These are phyloP conservation scores for Phytophthora gonapodyides DNA, from an alignment of 352 stramenopile genomes.

Conservation along the genomic window DNA sequence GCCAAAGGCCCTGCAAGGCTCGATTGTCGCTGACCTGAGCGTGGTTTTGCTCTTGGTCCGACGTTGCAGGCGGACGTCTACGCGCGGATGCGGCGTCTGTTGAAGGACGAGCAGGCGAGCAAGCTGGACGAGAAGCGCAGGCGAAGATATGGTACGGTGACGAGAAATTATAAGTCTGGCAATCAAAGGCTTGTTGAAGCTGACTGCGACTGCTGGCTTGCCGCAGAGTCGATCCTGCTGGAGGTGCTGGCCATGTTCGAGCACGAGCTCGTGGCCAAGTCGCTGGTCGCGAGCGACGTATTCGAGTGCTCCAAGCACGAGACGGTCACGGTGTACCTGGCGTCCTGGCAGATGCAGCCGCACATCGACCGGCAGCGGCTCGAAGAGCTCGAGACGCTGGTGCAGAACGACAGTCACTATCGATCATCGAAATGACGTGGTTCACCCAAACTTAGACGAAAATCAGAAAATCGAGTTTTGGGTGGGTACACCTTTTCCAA, in stretches of 20 bases:
- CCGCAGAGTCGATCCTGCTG: constrained; percentile 57
- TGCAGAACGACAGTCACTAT: constrained; percentile 72
- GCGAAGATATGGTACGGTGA: constrained; percentile 54
- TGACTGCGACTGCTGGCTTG: constrained; percentile 14
- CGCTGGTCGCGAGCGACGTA: constrained; percentile 70
- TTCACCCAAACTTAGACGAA: constrained; percentile 5
- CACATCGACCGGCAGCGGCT: constrained; percentile 39
- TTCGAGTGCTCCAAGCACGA: constrained; percentile 75
- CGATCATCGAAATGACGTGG: constrained; percentile 12
- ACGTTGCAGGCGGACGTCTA: constrained; percentile 44
- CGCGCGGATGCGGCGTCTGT: constrained; percentile 44
- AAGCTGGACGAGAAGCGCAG: constrained; percentile 35
- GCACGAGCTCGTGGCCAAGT: constrained; percentile 77
- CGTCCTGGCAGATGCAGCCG: not conserved
- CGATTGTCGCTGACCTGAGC: not conserved
- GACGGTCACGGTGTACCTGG: constrained; percentile 65
- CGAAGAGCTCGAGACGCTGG: constrained; percentile 63
- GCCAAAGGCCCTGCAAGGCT: not conserved
- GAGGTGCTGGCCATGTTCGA: constrained; percentile 81
- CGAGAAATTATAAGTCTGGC: not conserved
- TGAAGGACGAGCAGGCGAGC: constrained; percentile 30
- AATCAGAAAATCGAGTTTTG: constrained; percentile 22
- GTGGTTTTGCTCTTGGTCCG: not conserved
- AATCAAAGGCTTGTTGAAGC: not conserved
- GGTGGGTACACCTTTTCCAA: constrained; percentile 17